phyloP scores from a whole-genome alignment of 257 asterid genomes.

The Ajuga chamaepitys region DNA sequence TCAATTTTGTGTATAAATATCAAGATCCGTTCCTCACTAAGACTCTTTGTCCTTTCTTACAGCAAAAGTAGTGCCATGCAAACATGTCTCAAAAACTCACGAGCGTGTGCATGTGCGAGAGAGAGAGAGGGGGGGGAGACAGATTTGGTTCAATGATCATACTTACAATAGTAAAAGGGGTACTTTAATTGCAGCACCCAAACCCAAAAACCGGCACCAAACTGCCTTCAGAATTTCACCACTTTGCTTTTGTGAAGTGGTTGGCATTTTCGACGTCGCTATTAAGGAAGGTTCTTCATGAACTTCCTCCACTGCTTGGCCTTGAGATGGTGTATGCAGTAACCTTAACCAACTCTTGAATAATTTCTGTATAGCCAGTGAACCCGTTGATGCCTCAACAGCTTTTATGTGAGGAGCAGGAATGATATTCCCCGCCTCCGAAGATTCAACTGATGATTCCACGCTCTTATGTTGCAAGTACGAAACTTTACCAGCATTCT shows the following conservation, averaged over 20 bases:
- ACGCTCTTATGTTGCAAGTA: constrained; percentile 45
- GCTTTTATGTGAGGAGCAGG: constrained; percentile 38
- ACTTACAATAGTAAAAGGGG: constrained; percentile 69
- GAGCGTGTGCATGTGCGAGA: too few relatives aligned
- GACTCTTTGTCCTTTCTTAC: not conserved
- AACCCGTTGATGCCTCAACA: constrained; percentile 30
- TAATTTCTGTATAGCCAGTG: constrained; percentile 43
- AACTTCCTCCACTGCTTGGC: constrained; percentile 24
- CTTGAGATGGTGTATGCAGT: constrained; percentile 31
- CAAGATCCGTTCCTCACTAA: not conserved
- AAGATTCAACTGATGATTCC: constrained; percentile 39
- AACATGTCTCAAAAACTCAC: not conserved
- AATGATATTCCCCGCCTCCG: constrained; percentile 33
- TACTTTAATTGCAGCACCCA: constrained; percentile 55
- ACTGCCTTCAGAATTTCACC: constrained; percentile 26
- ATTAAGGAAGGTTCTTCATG: constrained; percentile 31
- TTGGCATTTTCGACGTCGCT: constrained; percentile 28
- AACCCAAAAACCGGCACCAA: constrained; percentile 36
- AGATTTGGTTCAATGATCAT: not conserved
- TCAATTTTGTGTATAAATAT: not conserved
- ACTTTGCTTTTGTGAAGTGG: constrained; percentile 22
- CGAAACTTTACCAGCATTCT: constrained; percentile 40
- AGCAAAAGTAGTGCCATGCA: not conserved
- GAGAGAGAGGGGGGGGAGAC: not conserved
- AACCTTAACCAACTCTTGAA: constrained; percentile 57